A percentile compares a stretch with the other conserved stretches of the same genome.
These are phyloP conservation scores for Sclerospora graminicola DNA, from an alignment of 352 stramenopile species.

Conservation along the genomic window DNA sequence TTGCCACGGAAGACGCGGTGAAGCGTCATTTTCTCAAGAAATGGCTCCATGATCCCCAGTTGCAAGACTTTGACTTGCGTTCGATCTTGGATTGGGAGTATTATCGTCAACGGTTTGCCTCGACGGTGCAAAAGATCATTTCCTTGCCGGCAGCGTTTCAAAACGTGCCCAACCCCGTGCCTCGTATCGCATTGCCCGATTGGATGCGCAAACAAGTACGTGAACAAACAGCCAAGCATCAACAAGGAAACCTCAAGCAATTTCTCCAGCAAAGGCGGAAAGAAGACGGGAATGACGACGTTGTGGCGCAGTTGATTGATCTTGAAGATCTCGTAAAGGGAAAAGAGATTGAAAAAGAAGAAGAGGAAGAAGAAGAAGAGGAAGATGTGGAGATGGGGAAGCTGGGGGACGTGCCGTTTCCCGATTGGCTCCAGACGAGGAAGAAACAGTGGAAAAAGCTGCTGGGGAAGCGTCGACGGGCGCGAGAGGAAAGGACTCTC, in stretches of 20 bases:
- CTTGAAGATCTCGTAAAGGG: conserved; percentile 61
- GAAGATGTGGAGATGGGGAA: conserved; percentile 21
- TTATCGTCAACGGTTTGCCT: conserved; percentile 83
- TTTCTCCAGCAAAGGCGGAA: conserved; percentile 68
- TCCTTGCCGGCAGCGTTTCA: conserved; percentile 98
- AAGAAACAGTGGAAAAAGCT: conserved; percentile 67
- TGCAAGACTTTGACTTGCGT: conserved; percentile 90
- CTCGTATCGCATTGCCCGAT: conserved; percentile 91
- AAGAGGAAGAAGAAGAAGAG: conserved; percentile 4
- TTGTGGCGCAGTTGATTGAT: conserved; percentile 57
- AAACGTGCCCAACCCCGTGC: conserved; percentile 94
- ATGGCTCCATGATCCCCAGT: conserved; percentile 89
- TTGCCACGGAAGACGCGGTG: conserved; percentile 90
- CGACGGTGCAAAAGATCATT: conserved; percentile 98
- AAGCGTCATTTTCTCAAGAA: conserved; percentile 96
- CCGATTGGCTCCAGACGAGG: conserved; percentile 50
- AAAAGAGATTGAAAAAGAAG: conserved; percentile 15
- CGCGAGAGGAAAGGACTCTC: conserved; percentile 32
- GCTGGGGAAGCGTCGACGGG: conserved; percentile 43
- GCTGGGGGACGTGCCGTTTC: conserved; percentile 48
- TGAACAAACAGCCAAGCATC: conserved; percentile 75
- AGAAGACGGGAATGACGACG: conserved; percentile 21
- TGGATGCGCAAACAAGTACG: conserved; percentile 94
- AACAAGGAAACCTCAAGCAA: conserved; percentile 80
- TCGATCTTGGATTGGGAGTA: conserved; percentile 99